A percentile compares a stretch with the other conserved stretches of the same genome.
Evolutionary conservation across 208 protist genomes (phyloP).

Genomic region (Trypanosoma congolense): DNA sequence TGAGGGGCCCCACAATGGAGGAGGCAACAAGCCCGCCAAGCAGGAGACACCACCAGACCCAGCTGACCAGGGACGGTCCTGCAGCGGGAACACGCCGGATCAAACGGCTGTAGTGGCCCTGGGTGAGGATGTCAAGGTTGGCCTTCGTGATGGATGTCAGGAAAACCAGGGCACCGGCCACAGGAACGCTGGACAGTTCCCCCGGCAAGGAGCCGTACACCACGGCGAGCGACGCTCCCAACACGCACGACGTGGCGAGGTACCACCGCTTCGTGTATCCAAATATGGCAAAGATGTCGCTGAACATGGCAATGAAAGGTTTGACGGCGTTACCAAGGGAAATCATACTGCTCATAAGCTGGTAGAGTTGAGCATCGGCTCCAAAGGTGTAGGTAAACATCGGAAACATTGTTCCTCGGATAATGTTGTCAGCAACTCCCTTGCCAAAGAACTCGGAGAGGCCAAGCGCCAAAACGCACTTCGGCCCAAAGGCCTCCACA

Average conservation of each 20-base stretch:
- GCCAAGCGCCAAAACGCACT: slow-evolving; percentile 29
- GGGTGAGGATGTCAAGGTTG: slow-evolving; percentile 71
- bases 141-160: slow-evolving; percentile 45
- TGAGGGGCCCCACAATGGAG: slow-evolving; percentile 43
- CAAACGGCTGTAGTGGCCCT: slow-evolving; percentile 74
- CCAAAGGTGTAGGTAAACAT: slow-evolving; percentile 49
- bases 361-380: slow-evolving; percentile 31
- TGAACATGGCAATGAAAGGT: slow-evolving; percentile 49
- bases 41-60: slow-evolving; percentile 61
- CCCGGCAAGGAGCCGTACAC: slow-evolving; percentile 42
- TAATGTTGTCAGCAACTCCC: slow-evolving; percentile 46
- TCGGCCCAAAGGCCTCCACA: slow-evolving; percentile 34
- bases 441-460: slow-evolving; percentile 49
- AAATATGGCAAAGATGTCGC: slow-evolving; percentile 54
- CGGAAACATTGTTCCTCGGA: slow-evolving; percentile 25
- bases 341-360: slow-evolving; percentile 35
- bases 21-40: slow-evolving; percentile 38
- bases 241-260: slow-evolving; percentile 40
- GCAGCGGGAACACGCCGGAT: slow-evolving; percentile 40
- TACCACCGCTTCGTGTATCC: slow-evolving; percentile 80
- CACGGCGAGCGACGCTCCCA: slow-evolving; percentile 34
- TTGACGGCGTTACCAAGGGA: slow-evolving; percentile 65
- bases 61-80: slow-evolving; percentile 53
- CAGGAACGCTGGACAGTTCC: slow-evolving; percentile 29
- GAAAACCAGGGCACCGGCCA: slow-evolving; percentile 45